Conservation (phyloP, 1,139 yeast species). For the Spencermartinsiella ligniputridi region DNA sequence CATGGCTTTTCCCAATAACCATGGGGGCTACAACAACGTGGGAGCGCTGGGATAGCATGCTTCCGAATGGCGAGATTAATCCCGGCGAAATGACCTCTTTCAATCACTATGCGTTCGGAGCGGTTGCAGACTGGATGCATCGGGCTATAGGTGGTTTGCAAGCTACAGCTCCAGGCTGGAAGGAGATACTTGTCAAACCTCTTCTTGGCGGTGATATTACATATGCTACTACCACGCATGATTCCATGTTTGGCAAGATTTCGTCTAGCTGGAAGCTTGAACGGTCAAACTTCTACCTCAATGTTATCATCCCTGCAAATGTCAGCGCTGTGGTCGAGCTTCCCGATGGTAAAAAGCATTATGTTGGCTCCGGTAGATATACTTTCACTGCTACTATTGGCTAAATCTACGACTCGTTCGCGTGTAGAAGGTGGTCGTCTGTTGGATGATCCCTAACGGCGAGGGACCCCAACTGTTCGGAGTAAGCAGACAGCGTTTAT, state of each 20-base stretch:
- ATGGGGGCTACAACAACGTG: conserved; percentile 29
- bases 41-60: conserved; percentile 30
- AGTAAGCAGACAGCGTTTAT: too few relatives aligned
- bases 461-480: too few relatives aligned
- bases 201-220: conserved; percentile 10
- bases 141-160: conserved; percentile 20
- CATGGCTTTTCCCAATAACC: conserved; percentile 28
- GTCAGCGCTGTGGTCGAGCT: conserved; percentile 7
- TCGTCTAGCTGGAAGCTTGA: conserved; percentile 10
- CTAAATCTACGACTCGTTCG: too few relatives aligned
- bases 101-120: conserved; percentile 28
- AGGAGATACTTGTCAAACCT: conserved; percentile 10
- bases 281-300: conserved; percentile 2
- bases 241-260: conserved; percentile 9
- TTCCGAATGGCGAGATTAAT: conserved; percentile 25
- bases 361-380: conserved; percentile 9
- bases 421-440: too few relatives aligned
- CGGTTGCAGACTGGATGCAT: conserved; percentile 24
- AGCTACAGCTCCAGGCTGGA: conserved; percentile 21
- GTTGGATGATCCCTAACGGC: too few relatives aligned
- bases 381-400: neutral
- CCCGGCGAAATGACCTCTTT: conserved; percentile 29
- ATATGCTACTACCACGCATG: conserved; percentile 8
- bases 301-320: conserved; percentile 9
- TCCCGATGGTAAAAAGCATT: conserved; percentile 7